A percentile compares a stretch with the other conserved stretches of the same genome.
phyloP scores from a whole-genome alignment of 768 basidiomycete species.

The Dacryopinax spathularia region DNA sequence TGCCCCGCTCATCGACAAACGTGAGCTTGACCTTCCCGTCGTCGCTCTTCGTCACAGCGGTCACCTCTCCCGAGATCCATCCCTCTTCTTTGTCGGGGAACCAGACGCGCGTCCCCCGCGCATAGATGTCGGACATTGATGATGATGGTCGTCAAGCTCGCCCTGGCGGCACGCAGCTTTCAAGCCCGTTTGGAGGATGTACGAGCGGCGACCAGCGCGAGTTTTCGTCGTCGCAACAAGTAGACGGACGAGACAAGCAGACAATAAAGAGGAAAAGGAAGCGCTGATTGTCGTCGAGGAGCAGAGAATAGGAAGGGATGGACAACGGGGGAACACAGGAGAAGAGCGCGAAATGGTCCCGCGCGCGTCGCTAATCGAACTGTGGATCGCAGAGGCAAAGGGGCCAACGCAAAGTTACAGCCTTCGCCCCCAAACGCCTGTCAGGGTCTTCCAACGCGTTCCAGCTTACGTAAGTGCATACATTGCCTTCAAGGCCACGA shows the following conservation, averaged over 20 bases:
- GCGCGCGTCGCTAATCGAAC: constrained; percentile 3
- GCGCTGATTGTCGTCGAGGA: not conserved
- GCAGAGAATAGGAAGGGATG: not conserved
- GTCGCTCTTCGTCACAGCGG: constrained; percentile 46
- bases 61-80: constrained; percentile 84
- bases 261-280: not conserved
- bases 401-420: not conserved
- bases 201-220: constrained; percentile 1
- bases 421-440: not conserved
- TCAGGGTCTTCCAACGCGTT: constrained; percentile 2
- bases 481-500: not conserved
- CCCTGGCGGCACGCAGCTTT: not conserved
- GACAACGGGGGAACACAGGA: constrained; percentile 2
- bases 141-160: constrained; percentile 1
- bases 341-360: not conserved
- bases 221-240: not conserved
- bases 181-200: not conserved
- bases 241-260: not conserved
- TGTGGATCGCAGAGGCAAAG: not conserved
- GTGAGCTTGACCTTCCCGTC: constrained; percentile 60
- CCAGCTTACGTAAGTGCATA: not conserved
- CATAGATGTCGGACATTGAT: constrained; percentile 13
- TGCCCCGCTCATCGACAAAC: constrained; percentile 84
- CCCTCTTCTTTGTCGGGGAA: constrained; percentile 89
- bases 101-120: constrained; percentile 26